Base-by-base conservation (phyloP, 1,284 basidiomycete genomes). In the Tremellales sp. region DNA sequence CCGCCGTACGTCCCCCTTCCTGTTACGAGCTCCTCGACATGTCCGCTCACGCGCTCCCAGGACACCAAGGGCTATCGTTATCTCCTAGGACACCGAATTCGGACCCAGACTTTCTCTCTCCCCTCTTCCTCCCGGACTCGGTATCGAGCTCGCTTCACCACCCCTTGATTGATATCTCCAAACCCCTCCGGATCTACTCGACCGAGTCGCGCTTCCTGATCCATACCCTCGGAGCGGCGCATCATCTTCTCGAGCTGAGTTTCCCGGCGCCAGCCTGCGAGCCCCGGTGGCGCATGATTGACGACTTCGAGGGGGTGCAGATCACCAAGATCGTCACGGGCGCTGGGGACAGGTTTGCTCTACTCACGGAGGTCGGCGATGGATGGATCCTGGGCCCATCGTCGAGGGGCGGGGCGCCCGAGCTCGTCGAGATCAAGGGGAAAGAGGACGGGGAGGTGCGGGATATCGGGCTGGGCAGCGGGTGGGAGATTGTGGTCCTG, bases 301-400 rank as follows among this genome's bases (percentile, higher is more conserved):
- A 63, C 19, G 60, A 59, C 2, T 38, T 69, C 1, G 62, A 63
- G 38, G 68, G 66, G 0, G 31, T 63, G 7, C 61, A 51, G 1
- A 51, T 63, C 3, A 24, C 36, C 5, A 9, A 24, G 3, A 28
- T 67, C 13, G 18, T 52, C n/a, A 26, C 54, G 2, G 66, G 64
- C 9, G 43, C 46, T 6, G 45, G 54, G 10, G 63, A 63, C 22
- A 47, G 66, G 16, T 40, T 65, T 13, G 60, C 45, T 0, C 54
- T 57, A 0, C 27, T 69, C 24, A 60, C 61, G 3, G 42, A 54
- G 7, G 55, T 53, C 3, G 66, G 65, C 3, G 57, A 59, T 22
- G 63, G 54, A 2, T 71, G 57, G 40, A 32, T 69, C 0, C 36
- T 63, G 16, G 43, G 48, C 9, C 50, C 48, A 13, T 43, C 46